A percentile compares a stretch with the other conserved stretches of the same genome.
Evolutionary conservation across 1,139 yeast species (phyloP).

Genomic region (Taphrina betulina): DNA sequence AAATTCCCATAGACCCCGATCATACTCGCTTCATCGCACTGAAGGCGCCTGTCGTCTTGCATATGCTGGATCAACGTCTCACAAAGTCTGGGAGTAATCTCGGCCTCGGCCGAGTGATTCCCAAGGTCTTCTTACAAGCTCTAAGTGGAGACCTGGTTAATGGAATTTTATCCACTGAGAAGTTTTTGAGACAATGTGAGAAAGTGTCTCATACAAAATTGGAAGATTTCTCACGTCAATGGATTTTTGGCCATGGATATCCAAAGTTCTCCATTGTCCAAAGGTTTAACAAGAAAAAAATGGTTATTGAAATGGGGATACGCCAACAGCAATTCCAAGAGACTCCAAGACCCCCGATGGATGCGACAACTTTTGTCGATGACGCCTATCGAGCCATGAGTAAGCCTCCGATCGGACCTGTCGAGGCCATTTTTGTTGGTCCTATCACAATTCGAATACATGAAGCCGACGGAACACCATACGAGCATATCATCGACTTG

Average conservation of each 20-base stretch:
- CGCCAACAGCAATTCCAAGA: conserved; percentile 82
- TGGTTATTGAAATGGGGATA: conserved; percentile 91
- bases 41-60: conserved; percentile 83
- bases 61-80: conserved; percentile 85
- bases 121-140: conserved; percentile 86
- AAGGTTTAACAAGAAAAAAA: conserved; percentile 86
- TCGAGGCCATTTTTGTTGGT: conserved; percentile 53
- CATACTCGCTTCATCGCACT: conserved; percentile 65
- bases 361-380: conserved; percentile 46
- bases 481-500: conserved; percentile 92
- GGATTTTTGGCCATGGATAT: conserved; percentile 88
- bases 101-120: conserved; percentile 86
- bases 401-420: conserved; percentile 40
- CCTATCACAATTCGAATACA: conserved; percentile 97
- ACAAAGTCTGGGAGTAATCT: conserved; percentile 93
- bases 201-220: conserved; percentile 85
- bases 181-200: conserved; percentile 89
- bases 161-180: conserved; percentile 74
- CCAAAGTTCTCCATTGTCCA: conserved; percentile 89
- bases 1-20: conserved; percentile 65
- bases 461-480: conserved; percentile 99
- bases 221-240: conserved; percentile 82
- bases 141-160: conserved; percentile 90
- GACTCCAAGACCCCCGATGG: conserved; percentile 47
- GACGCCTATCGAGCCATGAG: conserved; percentile 46